Conservation (phyloP, 805 yeast species). For the Metschnikowia similis region DNA sequence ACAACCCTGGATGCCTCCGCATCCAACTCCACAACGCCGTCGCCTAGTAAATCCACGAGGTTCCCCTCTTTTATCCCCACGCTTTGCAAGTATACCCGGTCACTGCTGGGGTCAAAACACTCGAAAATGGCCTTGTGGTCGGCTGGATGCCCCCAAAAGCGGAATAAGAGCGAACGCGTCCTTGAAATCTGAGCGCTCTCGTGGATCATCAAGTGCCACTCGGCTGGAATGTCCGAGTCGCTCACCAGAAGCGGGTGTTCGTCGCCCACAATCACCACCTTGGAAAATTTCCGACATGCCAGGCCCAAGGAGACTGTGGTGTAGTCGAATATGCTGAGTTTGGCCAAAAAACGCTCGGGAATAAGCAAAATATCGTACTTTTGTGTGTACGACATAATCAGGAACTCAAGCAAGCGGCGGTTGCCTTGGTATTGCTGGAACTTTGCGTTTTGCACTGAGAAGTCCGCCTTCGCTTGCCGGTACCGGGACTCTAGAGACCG, state of each 20-base stretch:
- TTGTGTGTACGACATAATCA: slow-evolving; percentile 29
- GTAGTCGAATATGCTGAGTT: background rate
- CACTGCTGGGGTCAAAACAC: background rate
- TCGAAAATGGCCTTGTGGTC: background rate
- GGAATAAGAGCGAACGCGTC: background rate
- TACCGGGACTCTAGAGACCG: background rate
- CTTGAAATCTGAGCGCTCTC: background rate
- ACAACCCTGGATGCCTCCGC: background rate
- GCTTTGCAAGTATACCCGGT: background rate
- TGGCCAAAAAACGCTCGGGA: background rate
- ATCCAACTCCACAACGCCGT: background rate
- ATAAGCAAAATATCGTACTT: background rate
- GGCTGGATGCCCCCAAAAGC: background rate
- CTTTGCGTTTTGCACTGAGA: slow-evolving; percentile 12
- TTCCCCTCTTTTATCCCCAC: background rate
- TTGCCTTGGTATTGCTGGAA: slow-evolving; percentile 32
- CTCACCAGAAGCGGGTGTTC: slow-evolving; percentile 1
- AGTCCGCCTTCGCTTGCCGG: background rate
- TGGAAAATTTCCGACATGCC: background rate
- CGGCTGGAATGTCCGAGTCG: background rate
- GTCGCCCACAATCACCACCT: background rate
- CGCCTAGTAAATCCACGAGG: background rate
- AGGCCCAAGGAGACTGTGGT: background rate
- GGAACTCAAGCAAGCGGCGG: slow-evolving; percentile 45
- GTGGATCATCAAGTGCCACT: background rate